Base-by-base conservation (phyloP, 108 stramenopile genomes). In the Pseudonitzschia pungens region DNA sequence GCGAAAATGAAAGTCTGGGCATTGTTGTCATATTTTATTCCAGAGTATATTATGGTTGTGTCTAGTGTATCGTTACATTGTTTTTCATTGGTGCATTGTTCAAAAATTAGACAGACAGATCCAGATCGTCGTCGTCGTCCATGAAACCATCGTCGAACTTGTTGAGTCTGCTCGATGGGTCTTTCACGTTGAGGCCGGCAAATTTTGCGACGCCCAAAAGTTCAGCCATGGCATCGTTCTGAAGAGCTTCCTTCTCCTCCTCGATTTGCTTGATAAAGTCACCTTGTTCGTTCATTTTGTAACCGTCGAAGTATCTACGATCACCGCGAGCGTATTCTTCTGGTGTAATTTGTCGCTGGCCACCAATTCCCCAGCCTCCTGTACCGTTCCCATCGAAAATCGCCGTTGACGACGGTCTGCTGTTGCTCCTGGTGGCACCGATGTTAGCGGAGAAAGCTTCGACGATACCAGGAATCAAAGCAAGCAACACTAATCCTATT, bases 101-200 rank as follows among this genome's bases (percentile, higher is more conserved):
- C 9, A 4, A 27, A 36, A 40, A 11, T 62, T 72, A 78, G 9
- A 82, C 81, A 48, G 71, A 68, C 33, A 82, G 50, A 71, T 83
- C 81, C n/a, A 78, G 26, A 65, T 84, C 83, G 66, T 84, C 83
- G 9, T 84, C 77, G 45, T 67, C 79, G 29, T 73, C 72, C 27
- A 76, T 32, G 9, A 76, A 21, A 28, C 58, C 75, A 10, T 31
- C 33, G 4, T 73, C 83, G 70, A 84, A 84, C 33, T 84, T 78
- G 54, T 76, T 71, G 67, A 79, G 36, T 20, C 78, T 70, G n/a
- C 71, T 60, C 53, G 41, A 66, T 0, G 79, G 76, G 48, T 79
- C 63, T 53, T 84, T 84, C 27, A 81, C 73, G 27, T 75, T 66
- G 50, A 84, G 77, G 26, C 83, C 83, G 26, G 83, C 83, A 70